Evolutionary conservation across 768 basidiomycete genomes (phyloP).

Genomic region (Lanmaoa rubissima): DNA sequence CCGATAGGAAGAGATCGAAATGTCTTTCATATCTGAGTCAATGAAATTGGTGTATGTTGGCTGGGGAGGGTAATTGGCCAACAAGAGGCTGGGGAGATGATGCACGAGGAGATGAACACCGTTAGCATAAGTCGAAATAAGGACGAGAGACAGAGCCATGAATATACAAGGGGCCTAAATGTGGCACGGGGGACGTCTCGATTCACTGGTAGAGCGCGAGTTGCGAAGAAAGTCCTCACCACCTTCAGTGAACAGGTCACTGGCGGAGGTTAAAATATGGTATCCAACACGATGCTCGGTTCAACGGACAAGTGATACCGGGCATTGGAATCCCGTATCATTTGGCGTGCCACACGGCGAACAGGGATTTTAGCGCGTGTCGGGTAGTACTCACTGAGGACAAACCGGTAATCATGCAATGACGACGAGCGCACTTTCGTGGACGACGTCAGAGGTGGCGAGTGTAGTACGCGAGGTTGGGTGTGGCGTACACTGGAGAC

Average conservation of each 20-base stretch:
- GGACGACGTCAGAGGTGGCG: constrained; percentile 29
- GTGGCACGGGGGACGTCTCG: background rate
- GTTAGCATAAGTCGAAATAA: constrained; percentile 17
- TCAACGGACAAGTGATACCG: background rate
- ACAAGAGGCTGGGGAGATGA: constrained; percentile 39
- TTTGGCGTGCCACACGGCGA: constrained; percentile 5
- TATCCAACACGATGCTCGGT: constrained; percentile 4
- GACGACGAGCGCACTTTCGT: constrained; percentile 40
- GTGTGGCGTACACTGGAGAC: constrained; percentile 29
- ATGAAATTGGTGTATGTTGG: constrained; percentile 32
- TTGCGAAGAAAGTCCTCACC: background rate
- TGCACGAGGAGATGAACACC: constrained; percentile 19
- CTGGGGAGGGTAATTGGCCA: constrained; percentile 43
- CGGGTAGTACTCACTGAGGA: constrained; percentile 34
- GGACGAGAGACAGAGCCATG: constrained; percentile 5
- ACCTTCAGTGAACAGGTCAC: constrained; percentile 5
- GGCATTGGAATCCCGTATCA: constrained; percentile 3
- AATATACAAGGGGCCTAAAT: constrained; percentile 1
- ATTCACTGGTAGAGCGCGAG: background rate
- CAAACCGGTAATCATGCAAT: constrained; percentile 42
- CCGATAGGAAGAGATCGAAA: constrained; percentile 54
- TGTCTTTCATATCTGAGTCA: constrained; percentile 71
- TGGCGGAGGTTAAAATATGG: constrained; percentile 14
- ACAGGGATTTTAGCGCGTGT: constrained; percentile 4
- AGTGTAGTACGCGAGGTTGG: constrained; percentile 34